These are phyloP conservation scores for Lentinula guzmanii DNA, from an alignment of 768 basidiomycete genomes.

Conservation along the genomic window DNA sequence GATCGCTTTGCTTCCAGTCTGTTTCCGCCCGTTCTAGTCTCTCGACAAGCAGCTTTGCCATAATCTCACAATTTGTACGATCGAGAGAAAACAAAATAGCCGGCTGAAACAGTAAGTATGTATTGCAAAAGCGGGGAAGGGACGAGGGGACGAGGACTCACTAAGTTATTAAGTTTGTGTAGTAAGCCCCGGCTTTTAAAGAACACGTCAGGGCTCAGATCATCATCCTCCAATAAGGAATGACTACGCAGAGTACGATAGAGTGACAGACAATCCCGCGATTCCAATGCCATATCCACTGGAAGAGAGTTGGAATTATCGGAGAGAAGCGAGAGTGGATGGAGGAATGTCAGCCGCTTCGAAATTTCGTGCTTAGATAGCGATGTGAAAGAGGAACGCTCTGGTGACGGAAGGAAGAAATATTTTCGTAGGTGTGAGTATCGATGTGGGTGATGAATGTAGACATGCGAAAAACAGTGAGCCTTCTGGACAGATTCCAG, in stretches of 20 bases:
- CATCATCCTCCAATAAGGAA: constrained; percentile 18
- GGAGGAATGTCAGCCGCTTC: constrained; percentile 45
- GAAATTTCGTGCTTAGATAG: constrained; percentile 31
- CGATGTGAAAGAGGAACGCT: constrained; percentile 26
- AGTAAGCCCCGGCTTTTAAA: constrained; percentile 31
- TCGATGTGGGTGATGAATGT: constrained; percentile 60
- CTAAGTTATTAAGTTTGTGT: not conserved
- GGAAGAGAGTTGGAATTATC: constrained; percentile 48
- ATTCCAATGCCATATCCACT: constrained; percentile 58
- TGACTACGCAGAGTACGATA: constrained; percentile 34
- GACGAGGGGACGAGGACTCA: not conserved
- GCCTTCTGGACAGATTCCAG: constrained; percentile 53
- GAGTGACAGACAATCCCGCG: constrained; percentile 47
- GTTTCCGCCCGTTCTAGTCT: constrained; percentile 37
- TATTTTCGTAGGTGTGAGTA: constrained; percentile 74
- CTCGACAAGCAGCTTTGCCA: constrained; percentile 32
- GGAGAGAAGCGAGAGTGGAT: constrained; percentile 57
- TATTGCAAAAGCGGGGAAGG: not conserved
- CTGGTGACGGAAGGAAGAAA: constrained; percentile 35
- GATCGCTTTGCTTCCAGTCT: constrained; percentile 39
- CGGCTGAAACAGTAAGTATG: constrained; percentile 30
- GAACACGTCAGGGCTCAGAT: constrained; percentile 37
- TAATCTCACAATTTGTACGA: constrained; percentile 49
- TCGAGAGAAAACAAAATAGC: constrained; percentile 68
- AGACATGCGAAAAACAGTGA: constrained; percentile 52